Evolutionary conservation across 2,329 filamentous ascomycete genomes (phyloP), one percentile per base, ranked within the genome.

Genomic region (Xylariaceae sp.): DNA sequence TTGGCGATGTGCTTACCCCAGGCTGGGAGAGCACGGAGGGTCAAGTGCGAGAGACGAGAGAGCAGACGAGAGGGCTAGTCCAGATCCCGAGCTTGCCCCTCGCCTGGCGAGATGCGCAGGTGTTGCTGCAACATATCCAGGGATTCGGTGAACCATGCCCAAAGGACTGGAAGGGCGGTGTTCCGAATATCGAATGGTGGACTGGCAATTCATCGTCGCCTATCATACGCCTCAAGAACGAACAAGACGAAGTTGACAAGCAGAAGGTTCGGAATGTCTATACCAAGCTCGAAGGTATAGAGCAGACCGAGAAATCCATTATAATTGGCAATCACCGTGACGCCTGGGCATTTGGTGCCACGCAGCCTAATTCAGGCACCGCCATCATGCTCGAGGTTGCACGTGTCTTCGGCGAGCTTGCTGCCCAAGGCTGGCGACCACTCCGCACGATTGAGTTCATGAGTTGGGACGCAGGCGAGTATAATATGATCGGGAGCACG

Each of bases 391-490:
- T 97, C 38, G 92, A 98, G 65, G 73, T 97, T 41, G 81, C 85
- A 15, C 81, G 85, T 31, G 80, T 95, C 34, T 86, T 98, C 53
- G 88, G 88, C 28, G 79, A 87, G 47, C 74, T 97, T 12, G 71
- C 81, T 15, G 64, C 71, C 12, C 76, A 80, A 41, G 90, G 89
- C 37, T 98, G 92, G 92, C 76, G 85, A 17, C 92, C 92, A 1
- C 70, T 94, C 12, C 83, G 92, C n/a, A 94, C 88, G 3, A 94
- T 98, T 48, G 85, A 94, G 60, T 97, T 98, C 61, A 88, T 89
- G 56, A 95, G 87, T 23, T 98, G 92, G 92, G 92, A 98, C 60
- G 92, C 78, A 3, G 83, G 83, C 51, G 88, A 90, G 62, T 97
- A 95, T 67, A 96, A 96, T 62, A 68, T 92, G 31, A 85, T 95